Evolutionary conservation across 2,329 filamentous ascomycete species (phyloP), one percentile per base, ranked within the genome.

Genomic region (Pseudogymnoascus sp.): DNA sequence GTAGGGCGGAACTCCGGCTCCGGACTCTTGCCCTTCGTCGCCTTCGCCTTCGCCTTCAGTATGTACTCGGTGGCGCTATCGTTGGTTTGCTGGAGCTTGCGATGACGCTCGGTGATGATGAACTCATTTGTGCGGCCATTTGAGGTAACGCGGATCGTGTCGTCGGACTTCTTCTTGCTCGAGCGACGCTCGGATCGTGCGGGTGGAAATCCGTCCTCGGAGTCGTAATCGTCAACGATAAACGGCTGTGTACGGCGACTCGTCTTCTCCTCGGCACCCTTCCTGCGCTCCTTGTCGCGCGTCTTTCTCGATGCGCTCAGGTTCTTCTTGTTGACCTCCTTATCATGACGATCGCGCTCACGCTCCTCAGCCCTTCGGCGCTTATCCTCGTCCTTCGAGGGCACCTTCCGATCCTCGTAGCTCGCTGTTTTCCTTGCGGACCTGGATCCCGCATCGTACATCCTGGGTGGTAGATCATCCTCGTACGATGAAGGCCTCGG

Each of bases 391-490:
- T 72, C 71, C 37, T 70, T 66, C 20, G 67, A 59, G 34, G 63
- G 34, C 50, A 61, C 69, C 66, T 68, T 73, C 37, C 70, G 68
- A 28, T 74, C 72, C 20, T 77, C 73, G 60, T 81, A 81, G 61
- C 77, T 79, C 1, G 77, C 69, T 4, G 79, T 72, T 16, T 80
- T 79, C 57, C 79, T 76, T 5, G 78, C 72, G 9, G 65, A 61
- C 61, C 67, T 63, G 14, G 70, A 71, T 25, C 41, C 67, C 6
- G 77, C 73, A 22, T 83, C 79, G 62, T 79, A 81, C 8, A 73
- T 69, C 18, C 74, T 69, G 14, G 67, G 67, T 12, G 71, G 67
- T 5, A 78, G 67, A 3, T 80, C 76, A 22, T 81, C 78, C 14
- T 83, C 81, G 64, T 74, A 81, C 7, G 79, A 79, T 63, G 65